Conservation (phyloP, 2,329 filamentous ascomycete genomes). For the Pestalotiopsis sp. region DNA sequence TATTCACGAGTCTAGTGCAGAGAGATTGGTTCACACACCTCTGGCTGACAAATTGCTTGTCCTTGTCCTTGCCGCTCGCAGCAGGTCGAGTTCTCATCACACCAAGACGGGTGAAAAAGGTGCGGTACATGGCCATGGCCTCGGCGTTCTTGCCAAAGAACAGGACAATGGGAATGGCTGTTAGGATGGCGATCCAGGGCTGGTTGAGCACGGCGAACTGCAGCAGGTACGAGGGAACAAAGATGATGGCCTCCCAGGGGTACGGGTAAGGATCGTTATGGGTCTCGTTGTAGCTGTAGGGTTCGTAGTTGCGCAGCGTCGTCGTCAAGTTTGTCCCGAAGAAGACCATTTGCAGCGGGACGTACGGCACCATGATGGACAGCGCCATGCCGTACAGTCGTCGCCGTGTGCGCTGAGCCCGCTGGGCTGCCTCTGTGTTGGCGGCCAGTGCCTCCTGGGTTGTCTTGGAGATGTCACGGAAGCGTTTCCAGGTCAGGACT, state of each 20-base stretch:
- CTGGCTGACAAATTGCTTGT: background rate
- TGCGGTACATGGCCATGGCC: conserved; percentile 51
- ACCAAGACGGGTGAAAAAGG: conserved; percentile 18
- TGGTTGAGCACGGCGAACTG: conserved; percentile 44
- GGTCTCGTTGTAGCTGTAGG: conserved; percentile 45
- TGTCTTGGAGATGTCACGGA: conserved; percentile 45
- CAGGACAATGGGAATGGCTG: conserved; percentile 49
- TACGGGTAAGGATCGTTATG: conserved; percentile 39
- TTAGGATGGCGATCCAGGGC: conserved; percentile 51
- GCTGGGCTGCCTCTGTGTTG: conserved; percentile 41
- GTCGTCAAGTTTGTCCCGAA: conserved; percentile 42
- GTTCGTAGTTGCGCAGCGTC: conserved; percentile 23
- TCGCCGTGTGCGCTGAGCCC: conserved; percentile 50
- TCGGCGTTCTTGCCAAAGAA: conserved; percentile 62
- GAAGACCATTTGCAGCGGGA: conserved; percentile 48
- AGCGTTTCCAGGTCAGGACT: conserved; percentile 49
- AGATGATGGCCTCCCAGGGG: conserved; percentile 51
- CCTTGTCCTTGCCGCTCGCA: background rate
- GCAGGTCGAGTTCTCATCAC: conserved; percentile 10
- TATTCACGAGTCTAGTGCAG: background rate
- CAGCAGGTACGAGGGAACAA: conserved; percentile 43
- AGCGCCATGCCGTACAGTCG: conserved; percentile 60
- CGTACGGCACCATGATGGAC: conserved; percentile 52
- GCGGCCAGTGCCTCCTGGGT: conserved; percentile 41
- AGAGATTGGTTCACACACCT: background rate